A percentile compares a stretch with the other conserved stretches of the same genome.
phyloP scores from a whole-genome alignment of 2,329 filamentous ascomycete genomes.

The Penicillium brasilianum region DNA sequence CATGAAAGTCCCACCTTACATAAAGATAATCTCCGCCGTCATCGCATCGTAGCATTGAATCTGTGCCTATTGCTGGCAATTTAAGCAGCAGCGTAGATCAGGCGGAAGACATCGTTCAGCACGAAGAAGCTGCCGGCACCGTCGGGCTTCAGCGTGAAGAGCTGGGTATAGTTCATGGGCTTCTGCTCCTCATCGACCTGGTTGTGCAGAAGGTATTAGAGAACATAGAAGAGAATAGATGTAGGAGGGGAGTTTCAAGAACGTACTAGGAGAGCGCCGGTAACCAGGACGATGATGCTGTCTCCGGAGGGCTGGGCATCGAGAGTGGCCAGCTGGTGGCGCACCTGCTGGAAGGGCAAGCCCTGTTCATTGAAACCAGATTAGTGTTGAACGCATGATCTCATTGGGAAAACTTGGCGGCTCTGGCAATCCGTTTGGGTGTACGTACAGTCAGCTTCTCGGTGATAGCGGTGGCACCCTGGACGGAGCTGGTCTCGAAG shows the following conservation, averaged over 20 bases:
- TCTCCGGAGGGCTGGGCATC: constrained; percentile 80
- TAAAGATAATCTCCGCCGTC: constrained; percentile 18
- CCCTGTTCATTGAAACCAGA: constrained; percentile 54
- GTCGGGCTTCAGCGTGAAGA: constrained; percentile 81
- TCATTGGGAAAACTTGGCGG: constrained; percentile 10
- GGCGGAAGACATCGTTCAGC: constrained; percentile 93
- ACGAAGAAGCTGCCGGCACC: constrained; percentile 75
- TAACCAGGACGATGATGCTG: constrained; percentile 85
- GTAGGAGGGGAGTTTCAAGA: background rate
- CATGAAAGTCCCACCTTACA: constrained; percentile 2
- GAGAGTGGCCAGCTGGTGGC: constrained; percentile 75
- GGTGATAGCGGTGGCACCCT: constrained; percentile 70
- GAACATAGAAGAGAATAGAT: background rate
- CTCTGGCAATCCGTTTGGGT: background rate
- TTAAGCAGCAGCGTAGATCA: constrained; percentile 65
- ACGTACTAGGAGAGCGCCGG: constrained; percentile 79
- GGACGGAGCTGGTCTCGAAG: constrained; percentile 74
- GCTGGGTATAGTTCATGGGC: constrained; percentile 89
- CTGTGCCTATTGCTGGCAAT: constrained; percentile 7
- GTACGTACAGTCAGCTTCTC: constrained; percentile 78
- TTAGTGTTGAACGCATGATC: constrained; percentile 5
- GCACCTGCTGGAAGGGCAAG: constrained; percentile 80
- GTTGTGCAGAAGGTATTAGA: background rate
- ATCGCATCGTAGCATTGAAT: constrained; percentile 28
- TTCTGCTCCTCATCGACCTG: constrained; percentile 84